Evolutionary conservation across 2,329 filamentous ascomycete species (phyloP), one percentile per base, ranked within the genome.

Genomic region (Ustulina deusta): DNA sequence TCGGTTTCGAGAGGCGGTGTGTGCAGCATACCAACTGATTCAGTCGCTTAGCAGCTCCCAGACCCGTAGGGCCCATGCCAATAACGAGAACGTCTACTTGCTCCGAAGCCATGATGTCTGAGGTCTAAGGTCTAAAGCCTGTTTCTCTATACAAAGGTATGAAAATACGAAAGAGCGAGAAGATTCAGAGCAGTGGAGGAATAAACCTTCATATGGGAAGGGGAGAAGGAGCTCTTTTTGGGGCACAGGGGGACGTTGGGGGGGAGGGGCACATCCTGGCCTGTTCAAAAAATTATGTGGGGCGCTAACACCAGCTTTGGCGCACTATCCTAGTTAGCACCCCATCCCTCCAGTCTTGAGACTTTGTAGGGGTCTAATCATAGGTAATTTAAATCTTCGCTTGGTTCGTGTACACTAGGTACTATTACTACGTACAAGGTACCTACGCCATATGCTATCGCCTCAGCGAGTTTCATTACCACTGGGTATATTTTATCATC

Each of bases 41-140:
- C 74, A 99, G 89, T 80, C 96, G 93, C 87, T 99, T 99, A 77
- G 96, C 96, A 80, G 96, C 96, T 87, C 96, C 96, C 76, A 98
- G 89, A 83, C 96, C 96, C 79, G 96, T 98, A 77, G 96, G 96
- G 79, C 96, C 96, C 83, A 95, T 95, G 79, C 96, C 96, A 85
- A 98, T 97, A 82, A 99, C 90, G 80, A 99, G 93, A 75, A 99
- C 92, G 84, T 99, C 96, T 81, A 98, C 93, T 78, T 93, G 91
- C 82, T 81, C 40, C 3, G 66, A 70, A 36, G 65, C 65, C 65
- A 71, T 70, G 44, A 44, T 72, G 62, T 63, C 58, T 61, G 49
- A 61, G n/a, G 61, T 60, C 61, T 68, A 49, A 58, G 36, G 32
- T 38, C 51, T 55, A 52, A 27, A 22, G 25, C 61, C 34, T 48